These are phyloP conservation scores for Epichloe sylvatica DNA, from an alignment of 2,329 filamentous ascomycete genomes.

Conservation along the genomic window DNA sequence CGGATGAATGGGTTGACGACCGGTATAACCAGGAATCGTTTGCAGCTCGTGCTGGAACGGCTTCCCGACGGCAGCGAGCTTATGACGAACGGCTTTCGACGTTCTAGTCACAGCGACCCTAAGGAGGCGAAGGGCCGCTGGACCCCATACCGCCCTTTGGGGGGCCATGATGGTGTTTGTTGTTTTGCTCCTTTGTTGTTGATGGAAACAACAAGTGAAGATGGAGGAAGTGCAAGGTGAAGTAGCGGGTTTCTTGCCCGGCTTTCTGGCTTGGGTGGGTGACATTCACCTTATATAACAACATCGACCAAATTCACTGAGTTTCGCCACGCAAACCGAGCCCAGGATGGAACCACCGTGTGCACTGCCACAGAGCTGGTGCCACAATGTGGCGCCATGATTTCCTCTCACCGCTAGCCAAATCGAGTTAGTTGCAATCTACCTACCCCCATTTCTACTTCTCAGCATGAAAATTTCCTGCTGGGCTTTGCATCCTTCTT, in stretches of 20 bases:
- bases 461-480: conserved; percentile 3
- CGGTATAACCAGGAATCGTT: conserved; percentile 22
- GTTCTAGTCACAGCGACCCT: conserved; percentile 37
- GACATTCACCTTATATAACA: conserved; percentile 12
- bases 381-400: background rate
- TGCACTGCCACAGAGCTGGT: conserved; percentile 22
- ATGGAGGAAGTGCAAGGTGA: background rate
- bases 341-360: conserved; percentile 6
- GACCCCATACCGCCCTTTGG: conserved; percentile 43
- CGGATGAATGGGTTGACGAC: conserved; percentile 40
- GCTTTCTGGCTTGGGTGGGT: background rate
- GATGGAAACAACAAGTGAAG: background rate
- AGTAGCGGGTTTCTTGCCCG: background rate
- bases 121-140: conserved; percentile 40
- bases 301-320: conserved; percentile 5
- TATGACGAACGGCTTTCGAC: conserved; percentile 36
- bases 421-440: background rate
- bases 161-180: conserved; percentile 32
- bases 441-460: conserved; percentile 3
- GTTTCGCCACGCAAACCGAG: conserved; percentile 14
- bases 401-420: background rate
- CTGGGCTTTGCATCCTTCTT: background rate
- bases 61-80: conserved; percentile 30
- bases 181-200: background rate
- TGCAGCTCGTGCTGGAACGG: conserved; percentile 33